Percentiles rank a stretch among this genome's conserved stretches.
These are phyloP conservation scores for Lactarius tabidus DNA, from an alignment of 768 basidiomycete genomes.

Conservation along the genomic window DNA sequence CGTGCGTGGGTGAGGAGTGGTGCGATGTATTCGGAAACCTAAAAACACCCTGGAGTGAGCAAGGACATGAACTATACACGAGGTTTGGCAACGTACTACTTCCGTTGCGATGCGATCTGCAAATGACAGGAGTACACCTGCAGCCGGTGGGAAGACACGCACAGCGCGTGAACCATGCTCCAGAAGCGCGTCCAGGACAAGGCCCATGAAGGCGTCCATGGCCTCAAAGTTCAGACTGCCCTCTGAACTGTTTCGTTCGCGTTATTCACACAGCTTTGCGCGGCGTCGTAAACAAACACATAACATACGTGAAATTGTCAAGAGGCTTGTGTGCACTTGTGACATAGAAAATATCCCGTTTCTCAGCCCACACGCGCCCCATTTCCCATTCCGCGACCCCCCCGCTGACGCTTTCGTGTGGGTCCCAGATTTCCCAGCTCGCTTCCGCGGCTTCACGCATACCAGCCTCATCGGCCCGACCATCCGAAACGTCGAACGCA, in stretches of 20 bases:
- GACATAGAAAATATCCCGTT: constrained; percentile 91
- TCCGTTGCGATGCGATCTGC: constrained; percentile 81
- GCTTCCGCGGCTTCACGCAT: constrained; percentile 83
- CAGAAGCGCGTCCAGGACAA: constrained; percentile 56
- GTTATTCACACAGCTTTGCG: constrained; percentile 10
- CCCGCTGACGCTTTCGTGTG: constrained; percentile 31
- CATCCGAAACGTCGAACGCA: constrained; percentile 86
- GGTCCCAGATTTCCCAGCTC: constrained; percentile 79
- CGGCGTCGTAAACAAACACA: background rate
- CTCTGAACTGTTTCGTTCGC: constrained; percentile 9
- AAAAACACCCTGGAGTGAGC: constrained; percentile 6
- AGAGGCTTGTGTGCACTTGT: constrained; percentile 72
- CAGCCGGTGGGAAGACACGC: constrained; percentile 77
- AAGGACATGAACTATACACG: constrained; percentile 9
- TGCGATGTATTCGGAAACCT: constrained; percentile 87
- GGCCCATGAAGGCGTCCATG: constrained; percentile 88
- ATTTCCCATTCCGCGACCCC: constrained; percentile 75
- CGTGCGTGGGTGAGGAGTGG: constrained; percentile 74
- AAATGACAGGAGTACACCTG: constrained; percentile 76
- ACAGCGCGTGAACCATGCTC: constrained; percentile 80
- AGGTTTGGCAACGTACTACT: constrained; percentile 50
- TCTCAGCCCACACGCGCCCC: constrained; percentile 94
- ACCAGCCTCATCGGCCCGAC: constrained; percentile 58
- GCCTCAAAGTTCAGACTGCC: constrained; percentile 77
- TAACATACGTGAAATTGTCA: constrained; percentile 72